Evolutionary conservation across 805 yeast species (phyloP).

Genomic region (Myxozyma nipponensis): DNA sequence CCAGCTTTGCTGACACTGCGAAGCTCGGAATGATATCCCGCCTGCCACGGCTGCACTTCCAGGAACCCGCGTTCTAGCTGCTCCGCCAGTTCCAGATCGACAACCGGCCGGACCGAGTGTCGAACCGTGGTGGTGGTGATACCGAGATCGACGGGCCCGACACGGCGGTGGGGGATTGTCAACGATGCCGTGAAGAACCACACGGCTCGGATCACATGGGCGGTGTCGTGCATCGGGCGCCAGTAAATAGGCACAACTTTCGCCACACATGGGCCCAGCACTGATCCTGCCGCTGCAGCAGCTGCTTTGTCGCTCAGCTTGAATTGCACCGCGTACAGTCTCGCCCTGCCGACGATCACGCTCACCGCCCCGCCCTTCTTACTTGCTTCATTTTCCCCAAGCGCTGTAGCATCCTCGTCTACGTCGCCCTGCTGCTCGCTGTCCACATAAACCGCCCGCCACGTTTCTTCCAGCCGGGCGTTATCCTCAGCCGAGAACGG

Average conservation of each 20-base stretch:
- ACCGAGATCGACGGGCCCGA: slow-evolving; percentile 10
- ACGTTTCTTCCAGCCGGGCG: slow-evolving; percentile 29
- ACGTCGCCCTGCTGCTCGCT: slow-evolving; percentile 8
- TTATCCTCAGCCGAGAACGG: slow-evolving; percentile 41
- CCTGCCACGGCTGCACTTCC: slow-evolving; percentile 29
- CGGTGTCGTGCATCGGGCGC: slow-evolving; percentile 35
- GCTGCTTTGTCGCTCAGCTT: background rate
- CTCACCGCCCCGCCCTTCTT: slow-evolving; percentile 14
- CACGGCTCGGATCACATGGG: slow-evolving; percentile 36
- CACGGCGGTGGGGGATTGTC: slow-evolving; percentile 1
- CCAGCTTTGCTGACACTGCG: slow-evolving; percentile 26
- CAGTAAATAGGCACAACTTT: slow-evolving; percentile 41
- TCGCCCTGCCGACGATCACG: slow-evolving; percentile 27
- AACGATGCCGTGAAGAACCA: slow-evolving; percentile 38
- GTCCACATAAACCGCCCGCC: slow-evolving; percentile 17
- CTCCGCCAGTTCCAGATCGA: slow-evolving; percentile 26
- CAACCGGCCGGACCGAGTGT: slow-evolving; percentile 34
- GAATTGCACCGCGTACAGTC: slow-evolving; percentile 28
- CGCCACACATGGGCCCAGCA: slow-evolving; percentile 15
- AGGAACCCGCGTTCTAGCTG: slow-evolving; percentile 25
- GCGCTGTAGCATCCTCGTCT: background rate
- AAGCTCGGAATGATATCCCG: slow-evolving; percentile 26
- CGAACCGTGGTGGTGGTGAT: slow-evolving; percentile 21
- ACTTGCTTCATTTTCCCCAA: slow-evolving; percentile 4
- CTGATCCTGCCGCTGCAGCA: background rate